Conservation (phyloP, 768 basidiomycete species). For the Boletellus sp. region DNA sequence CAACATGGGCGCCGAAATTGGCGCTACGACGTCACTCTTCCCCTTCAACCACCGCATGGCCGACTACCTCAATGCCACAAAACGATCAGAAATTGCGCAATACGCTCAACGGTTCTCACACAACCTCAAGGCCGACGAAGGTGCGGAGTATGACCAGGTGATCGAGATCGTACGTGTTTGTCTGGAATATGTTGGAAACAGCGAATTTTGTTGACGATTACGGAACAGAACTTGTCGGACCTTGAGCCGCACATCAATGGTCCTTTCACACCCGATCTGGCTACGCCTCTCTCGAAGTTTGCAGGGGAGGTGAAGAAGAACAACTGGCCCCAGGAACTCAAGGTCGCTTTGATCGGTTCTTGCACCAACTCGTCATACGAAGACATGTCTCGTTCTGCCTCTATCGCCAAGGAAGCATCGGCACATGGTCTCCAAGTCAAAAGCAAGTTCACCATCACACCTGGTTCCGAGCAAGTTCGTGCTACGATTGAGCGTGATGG, state of each 20-base stretch:
- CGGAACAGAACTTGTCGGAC: constrained; percentile 78
- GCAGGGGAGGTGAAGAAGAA: constrained; percentile 89
- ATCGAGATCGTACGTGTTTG: constrained; percentile 76
- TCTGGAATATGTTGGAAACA: neutral
- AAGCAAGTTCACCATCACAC: constrained; percentile 97
- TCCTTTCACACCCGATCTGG: constrained; percentile 99
- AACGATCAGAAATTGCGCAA: constrained; percentile 79
- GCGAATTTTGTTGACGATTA: neutral
- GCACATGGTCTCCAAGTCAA: constrained; percentile 83
- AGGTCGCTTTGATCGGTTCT: constrained; percentile 96
- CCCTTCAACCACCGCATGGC: constrained; percentile 96
- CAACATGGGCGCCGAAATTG: constrained; percentile 99
- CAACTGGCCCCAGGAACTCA: constrained; percentile 94
- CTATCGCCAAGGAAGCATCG: constrained; percentile 86
- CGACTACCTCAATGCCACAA: constrained; percentile 93
- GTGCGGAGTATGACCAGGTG: constrained; percentile 88
- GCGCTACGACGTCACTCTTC: constrained; percentile 98
- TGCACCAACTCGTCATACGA: constrained; percentile 99
- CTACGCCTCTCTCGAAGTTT: constrained; percentile 97
- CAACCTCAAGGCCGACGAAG: constrained; percentile 86
- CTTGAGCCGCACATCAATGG: constrained; percentile 99
- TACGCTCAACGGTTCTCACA: constrained; percentile 88
- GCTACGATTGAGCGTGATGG: constrained; percentile 98
- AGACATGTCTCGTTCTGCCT: constrained; percentile 97
- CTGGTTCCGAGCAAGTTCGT: constrained; percentile 96